These are phyloP conservation scores for Colletotrichum karsti DNA, from an alignment of 2,329 filamentous ascomycete genomes.

Conservation along the genomic window DNA sequence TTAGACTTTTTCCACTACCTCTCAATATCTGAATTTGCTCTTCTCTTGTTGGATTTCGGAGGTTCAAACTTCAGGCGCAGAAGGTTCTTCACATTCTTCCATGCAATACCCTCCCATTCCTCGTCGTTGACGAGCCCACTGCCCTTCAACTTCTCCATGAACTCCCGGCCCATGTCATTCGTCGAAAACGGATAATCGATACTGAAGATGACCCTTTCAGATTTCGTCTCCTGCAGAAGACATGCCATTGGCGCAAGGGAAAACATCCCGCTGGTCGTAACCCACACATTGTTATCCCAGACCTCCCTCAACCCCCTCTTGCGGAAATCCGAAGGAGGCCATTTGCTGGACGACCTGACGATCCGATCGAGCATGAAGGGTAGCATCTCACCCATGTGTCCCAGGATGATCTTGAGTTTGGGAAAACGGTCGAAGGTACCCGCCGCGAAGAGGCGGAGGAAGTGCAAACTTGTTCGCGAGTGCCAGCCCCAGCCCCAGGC, in stretches of 20 bases:
- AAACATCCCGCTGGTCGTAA: conserved; percentile 65
- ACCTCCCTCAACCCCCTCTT: conserved; percentile 53
- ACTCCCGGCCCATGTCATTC: conserved; percentile 55
- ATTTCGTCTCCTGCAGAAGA: conserved; percentile 51
- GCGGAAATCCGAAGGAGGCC: conserved; percentile 36
- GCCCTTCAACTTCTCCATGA: conserved; percentile 55
- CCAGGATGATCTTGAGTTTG: conserved; percentile 46
- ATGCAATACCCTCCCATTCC: conserved; percentile 57
- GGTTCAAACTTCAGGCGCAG: conserved; percentile 39
- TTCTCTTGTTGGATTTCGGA: too few relatives aligned
- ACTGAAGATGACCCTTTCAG: conserved; percentile 62
- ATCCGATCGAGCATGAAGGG: conserved; percentile 63
- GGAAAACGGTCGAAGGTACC: conserved; percentile 45
- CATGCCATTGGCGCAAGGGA: conserved; percentile 55
- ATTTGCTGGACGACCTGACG: conserved; percentile 6
- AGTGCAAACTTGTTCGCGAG: conserved; percentile 33
- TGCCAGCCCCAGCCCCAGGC: conserved; percentile 41
- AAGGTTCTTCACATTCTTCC: conserved; percentile 58
- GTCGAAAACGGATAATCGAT: conserved; percentile 65
- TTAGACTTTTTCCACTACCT: too few relatives aligned
- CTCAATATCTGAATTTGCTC: too few relatives aligned
- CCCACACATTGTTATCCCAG: conserved; percentile 64
- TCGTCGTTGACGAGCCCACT: conserved; percentile 58
- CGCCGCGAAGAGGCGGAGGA: conserved; percentile 44
- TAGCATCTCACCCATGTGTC: conserved; percentile 55